Conservation (phyloP, 2,329 filamentous ascomycete genomes). For the Claviceps humidiphila region DNA sequence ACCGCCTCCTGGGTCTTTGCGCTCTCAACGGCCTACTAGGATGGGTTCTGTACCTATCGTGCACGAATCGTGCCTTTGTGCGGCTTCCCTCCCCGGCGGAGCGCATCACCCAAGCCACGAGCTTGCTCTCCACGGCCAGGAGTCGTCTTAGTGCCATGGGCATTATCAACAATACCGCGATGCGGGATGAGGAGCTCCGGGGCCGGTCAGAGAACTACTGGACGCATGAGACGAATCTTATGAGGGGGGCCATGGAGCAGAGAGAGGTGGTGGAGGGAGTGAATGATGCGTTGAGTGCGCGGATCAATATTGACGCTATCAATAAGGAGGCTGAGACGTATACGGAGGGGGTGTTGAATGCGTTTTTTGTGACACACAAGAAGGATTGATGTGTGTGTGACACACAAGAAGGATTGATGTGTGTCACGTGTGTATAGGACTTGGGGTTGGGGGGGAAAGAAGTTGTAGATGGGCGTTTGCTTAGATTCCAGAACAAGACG, state of each 20-base stretch:
- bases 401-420: slow-evolving; percentile 3
- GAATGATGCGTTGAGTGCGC: slow-evolving; percentile 50
- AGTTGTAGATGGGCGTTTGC: neutral
- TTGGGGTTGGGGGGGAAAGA: neutral
- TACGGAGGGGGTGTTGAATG: slow-evolving; percentile 30
- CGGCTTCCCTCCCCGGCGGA: slow-evolving; percentile 47
- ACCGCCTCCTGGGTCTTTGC: slow-evolving; percentile 52
- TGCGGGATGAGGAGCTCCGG: slow-evolving; percentile 60
- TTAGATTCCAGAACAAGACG: neutral
- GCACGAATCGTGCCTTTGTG: slow-evolving; percentile 68
- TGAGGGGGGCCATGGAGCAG: slow-evolving; percentile 66
- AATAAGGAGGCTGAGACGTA: slow-evolving; percentile 51
- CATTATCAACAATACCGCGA: slow-evolving; percentile 67
- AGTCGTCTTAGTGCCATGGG: slow-evolving; percentile 59
- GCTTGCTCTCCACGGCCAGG: slow-evolving; percentile 43
- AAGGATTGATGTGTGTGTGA: neutral
- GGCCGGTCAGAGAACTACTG: slow-evolving; percentile 60
- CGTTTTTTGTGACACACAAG: slow-evolving; percentile 10
- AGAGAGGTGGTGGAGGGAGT: slow-evolving; percentile 60
- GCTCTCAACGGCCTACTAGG: slow-evolving; percentile 51
- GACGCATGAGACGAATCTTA: slow-evolving; percentile 60
- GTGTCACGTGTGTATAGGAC: too few relatives aligned
- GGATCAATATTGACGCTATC: slow-evolving; percentile 49
- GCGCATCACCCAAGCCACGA: slow-evolving; percentile 48
- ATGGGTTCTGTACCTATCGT: slow-evolving; percentile 57